phyloP scores from a whole-genome alignment of 106 monocot genomes.

The Dactylorhiza incarnata region DNA sequence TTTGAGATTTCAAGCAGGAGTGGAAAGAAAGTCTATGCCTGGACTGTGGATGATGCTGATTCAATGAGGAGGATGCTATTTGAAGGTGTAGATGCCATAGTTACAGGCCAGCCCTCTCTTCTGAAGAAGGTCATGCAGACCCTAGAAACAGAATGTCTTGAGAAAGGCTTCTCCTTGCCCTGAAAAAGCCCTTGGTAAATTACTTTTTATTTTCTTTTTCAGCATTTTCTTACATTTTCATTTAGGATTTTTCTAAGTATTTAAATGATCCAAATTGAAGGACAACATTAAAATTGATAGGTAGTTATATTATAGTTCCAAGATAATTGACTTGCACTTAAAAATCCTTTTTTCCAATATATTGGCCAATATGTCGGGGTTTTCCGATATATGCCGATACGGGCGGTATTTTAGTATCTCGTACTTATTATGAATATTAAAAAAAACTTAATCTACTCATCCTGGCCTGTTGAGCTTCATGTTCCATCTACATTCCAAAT shows the following conservation, averaged over 20 bases:
- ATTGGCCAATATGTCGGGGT: no score
- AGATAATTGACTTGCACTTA: no score
- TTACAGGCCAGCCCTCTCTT: conserved; percentile 56
- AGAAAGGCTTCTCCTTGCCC: conserved; percentile 47
- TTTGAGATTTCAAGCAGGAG: conserved; percentile 28
- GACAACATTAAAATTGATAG: no score
- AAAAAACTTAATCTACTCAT: no score
- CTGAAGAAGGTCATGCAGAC: conserved; percentile 57
- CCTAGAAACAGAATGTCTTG: conserved; percentile 44
- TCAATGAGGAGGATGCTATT: conserved; percentile 58
- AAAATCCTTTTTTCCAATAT: no score
- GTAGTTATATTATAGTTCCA: no score
- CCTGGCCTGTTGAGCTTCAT: no score
- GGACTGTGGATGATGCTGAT: conserved; percentile 79
- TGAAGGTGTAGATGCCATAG: conserved; percentile 64
- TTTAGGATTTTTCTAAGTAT: background rate
- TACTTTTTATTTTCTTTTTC: background rate
- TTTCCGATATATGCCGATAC: no score
- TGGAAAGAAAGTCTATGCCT: conserved; percentile 75
- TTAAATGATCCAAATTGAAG: no score
- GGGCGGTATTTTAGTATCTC: no score
- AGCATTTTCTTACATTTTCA: background rate
- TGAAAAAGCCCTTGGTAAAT: conserved; percentile 3
- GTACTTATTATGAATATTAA: no score
- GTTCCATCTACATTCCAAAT: no score